phyloP scores from a whole-genome alignment of 83 land plant species.

The Thuja plicata region DNA sequence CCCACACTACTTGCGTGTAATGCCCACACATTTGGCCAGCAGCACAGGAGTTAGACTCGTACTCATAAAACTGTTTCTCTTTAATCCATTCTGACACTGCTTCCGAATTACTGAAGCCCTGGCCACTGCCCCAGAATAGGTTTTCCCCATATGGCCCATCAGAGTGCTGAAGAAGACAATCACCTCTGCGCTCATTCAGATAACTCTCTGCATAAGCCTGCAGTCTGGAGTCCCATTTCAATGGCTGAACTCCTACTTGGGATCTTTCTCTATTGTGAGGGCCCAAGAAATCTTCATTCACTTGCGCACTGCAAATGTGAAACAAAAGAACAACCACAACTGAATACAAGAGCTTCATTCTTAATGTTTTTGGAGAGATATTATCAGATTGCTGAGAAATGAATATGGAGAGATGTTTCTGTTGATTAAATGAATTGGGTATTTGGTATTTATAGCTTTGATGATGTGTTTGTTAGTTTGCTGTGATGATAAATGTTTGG shows the following conservation, averaged over 20 bases:
- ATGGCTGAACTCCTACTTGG: not conserved
- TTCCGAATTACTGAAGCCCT: conserved; percentile 15
- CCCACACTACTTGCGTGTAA: conserved; percentile 65
- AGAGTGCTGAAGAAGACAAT: conserved; percentile 46
- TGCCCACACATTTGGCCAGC: conserved; percentile 48
- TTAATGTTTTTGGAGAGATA: not conserved
- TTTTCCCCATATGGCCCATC: conserved; percentile 60
- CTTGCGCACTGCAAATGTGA: not conserved
- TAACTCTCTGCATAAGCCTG: conserved; percentile 22
- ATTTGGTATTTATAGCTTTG: too few relatives aligned
- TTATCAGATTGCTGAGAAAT: too few relatives aligned
- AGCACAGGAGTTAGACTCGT: conserved; percentile 27
- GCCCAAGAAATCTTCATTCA: conserved; percentile 5
- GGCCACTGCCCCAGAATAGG: conserved; percentile 35
- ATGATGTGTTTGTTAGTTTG: too few relatives aligned
- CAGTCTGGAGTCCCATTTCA: conserved; percentile 21
- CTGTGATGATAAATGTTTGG: too few relatives aligned
- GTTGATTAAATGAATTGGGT: too few relatives aligned
- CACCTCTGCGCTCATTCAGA: not conserved
- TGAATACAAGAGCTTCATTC: not conserved
- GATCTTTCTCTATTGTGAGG: conserved; percentile 24
- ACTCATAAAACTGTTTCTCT: conserved; percentile 37
- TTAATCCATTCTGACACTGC: conserved; percentile 40
- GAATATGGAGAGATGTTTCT: too few relatives aligned
- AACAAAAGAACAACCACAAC: not conserved